phyloP scores from a whole-genome alignment of 305 asterid species.

The Withania somnifera region DNA sequence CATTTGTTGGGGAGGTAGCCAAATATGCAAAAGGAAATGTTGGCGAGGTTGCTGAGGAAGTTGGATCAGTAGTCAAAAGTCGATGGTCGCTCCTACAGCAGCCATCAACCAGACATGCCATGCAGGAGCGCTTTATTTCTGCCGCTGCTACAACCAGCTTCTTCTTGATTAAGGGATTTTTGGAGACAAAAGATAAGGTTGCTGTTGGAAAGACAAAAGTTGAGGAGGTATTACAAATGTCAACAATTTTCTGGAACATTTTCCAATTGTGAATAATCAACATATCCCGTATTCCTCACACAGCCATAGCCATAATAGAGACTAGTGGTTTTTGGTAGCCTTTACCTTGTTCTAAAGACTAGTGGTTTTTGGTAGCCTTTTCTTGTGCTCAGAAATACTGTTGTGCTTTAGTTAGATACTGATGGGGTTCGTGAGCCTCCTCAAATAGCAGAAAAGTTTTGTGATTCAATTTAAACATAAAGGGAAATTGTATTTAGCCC shows the following conservation, averaged over 20 bases:
- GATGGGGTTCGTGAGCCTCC: not conserved
- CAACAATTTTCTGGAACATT: not conserved
- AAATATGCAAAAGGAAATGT: slow-evolving; percentile 76
- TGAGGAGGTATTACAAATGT: slow-evolving; percentile 45
- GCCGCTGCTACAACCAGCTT: slow-evolving; percentile 77
- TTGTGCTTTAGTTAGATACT: not conserved
- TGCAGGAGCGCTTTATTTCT: slow-evolving; percentile 65
- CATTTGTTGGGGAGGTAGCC: slow-evolving; percentile 66
- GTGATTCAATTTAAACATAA: not conserved
- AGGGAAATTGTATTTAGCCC: not conserved
- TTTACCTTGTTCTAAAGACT: not conserved
- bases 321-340: not conserved
- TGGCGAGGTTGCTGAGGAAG: slow-evolving; percentile 61
- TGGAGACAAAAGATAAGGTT: slow-evolving; percentile 77
- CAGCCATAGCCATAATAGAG: not conserved
- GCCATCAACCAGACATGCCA: slow-evolving; percentile 69
- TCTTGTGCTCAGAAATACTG: not conserved
- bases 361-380: not conserved
- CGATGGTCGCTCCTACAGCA: slow-evolving; percentile 64
- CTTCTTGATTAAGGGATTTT: slow-evolving; percentile 56
- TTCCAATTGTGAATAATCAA: not conserved
- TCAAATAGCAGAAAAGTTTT: not conserved
- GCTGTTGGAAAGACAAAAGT: slow-evolving; percentile 61
- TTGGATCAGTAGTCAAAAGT: slow-evolving; percentile 64
- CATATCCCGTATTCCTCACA: not conserved